Base-by-base conservation (phyloP, 345 rosid genomes). In the Hibiscus mutabilis region DNA sequence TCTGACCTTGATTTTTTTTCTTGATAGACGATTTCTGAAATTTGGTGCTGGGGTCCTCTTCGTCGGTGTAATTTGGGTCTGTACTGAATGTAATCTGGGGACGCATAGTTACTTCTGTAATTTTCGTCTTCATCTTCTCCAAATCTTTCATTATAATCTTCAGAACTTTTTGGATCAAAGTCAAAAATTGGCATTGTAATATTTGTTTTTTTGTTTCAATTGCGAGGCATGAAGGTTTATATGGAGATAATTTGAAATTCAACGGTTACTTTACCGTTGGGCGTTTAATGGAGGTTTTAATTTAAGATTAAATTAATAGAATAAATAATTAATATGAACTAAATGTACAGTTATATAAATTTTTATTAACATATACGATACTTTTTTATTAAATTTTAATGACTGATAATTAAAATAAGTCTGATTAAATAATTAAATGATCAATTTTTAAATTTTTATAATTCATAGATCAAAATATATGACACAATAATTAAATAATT, bases 1-100 rank as follows among this genome's bases (percentile, higher is more conserved):
- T 87, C 79, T 49, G 82, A 47, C 33, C 57, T 81, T 33, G 82
- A 56, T 72, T 78, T 76, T 78, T 76, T 68, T 75, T 80, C 56
- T 68, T 66, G 46, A 79, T 70, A 2, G 86, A 78, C 61, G 81
- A 79, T 6, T 67, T 25, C 9, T 86, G 74, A 55, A 85, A 71
- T 25, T 73, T 46, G 76, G 63, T 42, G 22, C 3, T 74, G 27
- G 78, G 68, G 3, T 82, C 83, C 29, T 72, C 86, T 33, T 71
- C 61, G 35, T 69, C 5, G 35, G 52, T 56, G 25, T 59, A 78
- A 70, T 70, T 78, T 55, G 79, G 77, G 53, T 82, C 87, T 44
- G 3, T 21, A 51, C 88, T 11, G 80, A 78, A 37, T 72, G 31
- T 29, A 73, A 12, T 40, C 84, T 0, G 73, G 22, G 21, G 82